Conservation (phyloP, 768 basidiomycete genomes). For the Tricholoma sp. region DNA sequence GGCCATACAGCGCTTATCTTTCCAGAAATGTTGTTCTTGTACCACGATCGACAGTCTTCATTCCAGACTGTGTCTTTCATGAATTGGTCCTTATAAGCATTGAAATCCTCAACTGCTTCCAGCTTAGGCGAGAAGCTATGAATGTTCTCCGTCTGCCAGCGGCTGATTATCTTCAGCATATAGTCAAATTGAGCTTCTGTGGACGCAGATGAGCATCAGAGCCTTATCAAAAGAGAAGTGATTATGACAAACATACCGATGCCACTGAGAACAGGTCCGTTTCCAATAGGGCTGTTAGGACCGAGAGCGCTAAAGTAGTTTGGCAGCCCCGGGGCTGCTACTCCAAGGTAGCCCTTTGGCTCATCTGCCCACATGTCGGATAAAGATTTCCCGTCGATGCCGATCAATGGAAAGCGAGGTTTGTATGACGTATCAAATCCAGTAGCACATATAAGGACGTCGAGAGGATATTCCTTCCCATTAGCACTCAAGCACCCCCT, state of each 20-base stretch:
- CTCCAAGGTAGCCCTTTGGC: constrained; percentile 17
- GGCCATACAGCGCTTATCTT: constrained; percentile 31
- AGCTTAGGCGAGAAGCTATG: constrained; percentile 28
- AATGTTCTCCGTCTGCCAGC: constrained; percentile 32
- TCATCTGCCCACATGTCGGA: constrained; percentile 28
- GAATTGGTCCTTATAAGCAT: constrained; percentile 24
- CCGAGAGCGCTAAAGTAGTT: constrained; percentile 29
- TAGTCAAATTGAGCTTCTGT: constrained; percentile 30
- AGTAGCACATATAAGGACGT: constrained; percentile 33
- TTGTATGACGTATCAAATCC: constrained; percentile 30
- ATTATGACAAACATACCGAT: constrained; percentile 18
- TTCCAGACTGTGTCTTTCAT: constrained; percentile 31
- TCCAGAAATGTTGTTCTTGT: constrained; percentile 23
- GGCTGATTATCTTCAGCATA: constrained; percentile 26
- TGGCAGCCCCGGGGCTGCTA: constrained; percentile 20
- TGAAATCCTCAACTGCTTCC: constrained; percentile 30
- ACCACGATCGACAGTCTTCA: constrained; percentile 28
- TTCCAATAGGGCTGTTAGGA: constrained; percentile 30
- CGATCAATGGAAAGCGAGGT: constrained; percentile 29
- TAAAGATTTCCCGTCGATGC: constrained; percentile 19
- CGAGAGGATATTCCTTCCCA: constrained; percentile 26
- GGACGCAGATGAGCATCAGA: background rate
- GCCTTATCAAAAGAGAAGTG: background rate
- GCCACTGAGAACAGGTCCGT: constrained; percentile 25
- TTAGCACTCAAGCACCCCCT: constrained; percentile 22